These are phyloP conservation scores for Sphaerulina vaccinii DNA, from an alignment of 2,329 filamentous ascomycete species.

Conservation along the genomic window DNA sequence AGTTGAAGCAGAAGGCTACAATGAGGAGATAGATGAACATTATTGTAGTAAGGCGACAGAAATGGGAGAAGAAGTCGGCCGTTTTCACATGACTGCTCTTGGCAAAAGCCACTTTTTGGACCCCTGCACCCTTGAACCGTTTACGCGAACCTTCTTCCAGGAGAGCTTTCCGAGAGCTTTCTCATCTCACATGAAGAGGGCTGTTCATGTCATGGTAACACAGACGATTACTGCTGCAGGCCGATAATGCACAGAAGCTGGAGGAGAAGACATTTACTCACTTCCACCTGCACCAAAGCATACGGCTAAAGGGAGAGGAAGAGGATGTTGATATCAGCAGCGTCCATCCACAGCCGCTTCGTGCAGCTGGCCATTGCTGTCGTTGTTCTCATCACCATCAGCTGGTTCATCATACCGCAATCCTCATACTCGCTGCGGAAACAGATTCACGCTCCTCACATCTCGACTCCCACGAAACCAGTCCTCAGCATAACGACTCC, in stretches of 20 bases:
- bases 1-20: no score
- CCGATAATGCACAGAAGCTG: conserved; percentile 4
- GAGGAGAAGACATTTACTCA: not conserved
- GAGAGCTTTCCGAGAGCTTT: no score
- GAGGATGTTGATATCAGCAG: conserved; percentile 29
- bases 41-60: no score
- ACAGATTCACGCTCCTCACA: conserved; percentile 21
- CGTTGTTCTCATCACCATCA: conserved; percentile 24
- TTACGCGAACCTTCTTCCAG: no score
- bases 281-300: not conserved
- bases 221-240: not conserved
- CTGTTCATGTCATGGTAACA: not conserved
- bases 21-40: no score
- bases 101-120: no score
- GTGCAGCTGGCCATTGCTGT: conserved; percentile 32
- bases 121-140: no score
- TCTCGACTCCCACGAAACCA: not conserved
- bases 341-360: conserved; percentile 35
- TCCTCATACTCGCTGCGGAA: conserved; percentile 22
- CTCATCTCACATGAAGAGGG: not conserved
- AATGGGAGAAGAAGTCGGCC: no score
- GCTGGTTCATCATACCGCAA: conserved; percentile 26
- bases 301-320: not conserved
- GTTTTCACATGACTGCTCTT: no score
- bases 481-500: conserved; percentile 2